Evolutionary conservation across 345 rosid genomes (phyloP), one percentile per base, ranked within the genome.

Genomic region (Triadica sebifera): DNA sequence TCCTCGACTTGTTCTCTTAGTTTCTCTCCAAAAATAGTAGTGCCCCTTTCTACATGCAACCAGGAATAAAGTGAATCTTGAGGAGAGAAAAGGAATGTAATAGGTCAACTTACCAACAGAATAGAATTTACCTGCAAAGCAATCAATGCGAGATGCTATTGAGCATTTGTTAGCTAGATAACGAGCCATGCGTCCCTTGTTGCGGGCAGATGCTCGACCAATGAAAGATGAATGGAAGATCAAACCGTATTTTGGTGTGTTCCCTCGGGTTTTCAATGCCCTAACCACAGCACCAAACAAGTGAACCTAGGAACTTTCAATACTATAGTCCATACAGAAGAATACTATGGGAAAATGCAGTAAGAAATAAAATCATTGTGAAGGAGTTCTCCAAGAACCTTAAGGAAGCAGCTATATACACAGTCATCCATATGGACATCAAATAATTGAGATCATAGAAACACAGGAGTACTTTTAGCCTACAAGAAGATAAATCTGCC

Each of bases 101-200:
- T 12, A 6, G 7, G 38, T 16, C 20, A n/a, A 38, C 20, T n/a
- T 53, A 52, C 49, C 34, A 29, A 29, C 34, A 39, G 4, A 11
- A 16, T 15, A 51, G 16, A 43, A 15, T 59, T 73, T 85, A 93
- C 98, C 99, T 12, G 98, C 74, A 76, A 93, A 95, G 80, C 98
- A 91, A 81, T 95, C 99, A 9, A 93, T 95, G 55, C 97, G 86
- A 51, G 97, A 89, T 57, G 98, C 99, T 69, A 95, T 89, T 9
- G 97, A 95, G 76, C 99, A 95, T 80, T 95, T 95, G 79, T 93
- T 95, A 25, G 99, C 98, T 39, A 95, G 90, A 84, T 77, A 91
- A 50, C 99, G 98, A 76, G 99, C 98, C 87, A 95, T 90, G 68
- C 97, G 91, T 0, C 99, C 99, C 84, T 95, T 95, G 86, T 93